Conservation (phyloP, 2,329 filamentous ascomycete genomes). For the Zasmidium citrigriseum region DNA sequence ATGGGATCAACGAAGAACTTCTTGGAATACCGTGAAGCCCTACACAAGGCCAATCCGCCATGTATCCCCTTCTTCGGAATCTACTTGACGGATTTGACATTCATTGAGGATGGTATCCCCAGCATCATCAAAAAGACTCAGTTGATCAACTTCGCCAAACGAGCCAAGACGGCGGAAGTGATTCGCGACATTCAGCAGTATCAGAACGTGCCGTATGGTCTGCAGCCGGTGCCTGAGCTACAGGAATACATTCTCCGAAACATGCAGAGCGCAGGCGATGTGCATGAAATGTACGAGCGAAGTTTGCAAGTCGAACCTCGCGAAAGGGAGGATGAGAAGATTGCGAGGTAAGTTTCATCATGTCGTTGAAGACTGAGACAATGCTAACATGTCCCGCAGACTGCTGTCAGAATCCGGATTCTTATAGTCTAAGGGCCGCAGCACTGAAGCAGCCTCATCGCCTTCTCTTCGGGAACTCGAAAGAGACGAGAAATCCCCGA, state of each 20-base stretch:
- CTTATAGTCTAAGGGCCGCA: slow-evolving; percentile 39
- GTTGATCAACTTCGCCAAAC: slow-evolving; percentile 97
- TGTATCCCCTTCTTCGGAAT: slow-evolving; percentile 99
- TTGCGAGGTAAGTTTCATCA: slow-evolving; percentile 75
- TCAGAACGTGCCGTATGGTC: slow-evolving; percentile 92
- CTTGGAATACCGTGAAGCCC: slow-evolving; percentile 88
- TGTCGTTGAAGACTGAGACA: neutral
- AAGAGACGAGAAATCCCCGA: neutral
- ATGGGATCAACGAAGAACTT: slow-evolving; percentile 99
- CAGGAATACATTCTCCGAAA: slow-evolving; percentile 97
- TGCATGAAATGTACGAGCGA: slow-evolving; percentile 99
- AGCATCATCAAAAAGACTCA: slow-evolving; percentile 95
- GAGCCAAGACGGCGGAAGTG: slow-evolving; percentile 95
- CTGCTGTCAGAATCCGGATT: slow-evolving; percentile 58
- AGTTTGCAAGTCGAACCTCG: slow-evolving; percentile 90
- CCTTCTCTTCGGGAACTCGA: neutral
- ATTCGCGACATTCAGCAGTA: slow-evolving; percentile 99
- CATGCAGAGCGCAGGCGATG: slow-evolving; percentile 91
- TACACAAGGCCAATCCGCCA: slow-evolving; percentile 90
- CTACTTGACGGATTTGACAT: slow-evolving; percentile 94
- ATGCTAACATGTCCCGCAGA: slow-evolving; percentile 36
- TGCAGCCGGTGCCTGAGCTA: slow-evolving; percentile 85
- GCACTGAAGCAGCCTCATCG: slow-evolving; percentile 17
- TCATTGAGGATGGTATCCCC: slow-evolving; percentile 97
- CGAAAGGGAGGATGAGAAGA: slow-evolving; percentile 98